Percentiles rank a stretch among this genome's conserved stretches.
phyloP scores from a whole-genome alignment of 768 basidiomycete species.

The Erythrobasidium yunnanense region DNA sequence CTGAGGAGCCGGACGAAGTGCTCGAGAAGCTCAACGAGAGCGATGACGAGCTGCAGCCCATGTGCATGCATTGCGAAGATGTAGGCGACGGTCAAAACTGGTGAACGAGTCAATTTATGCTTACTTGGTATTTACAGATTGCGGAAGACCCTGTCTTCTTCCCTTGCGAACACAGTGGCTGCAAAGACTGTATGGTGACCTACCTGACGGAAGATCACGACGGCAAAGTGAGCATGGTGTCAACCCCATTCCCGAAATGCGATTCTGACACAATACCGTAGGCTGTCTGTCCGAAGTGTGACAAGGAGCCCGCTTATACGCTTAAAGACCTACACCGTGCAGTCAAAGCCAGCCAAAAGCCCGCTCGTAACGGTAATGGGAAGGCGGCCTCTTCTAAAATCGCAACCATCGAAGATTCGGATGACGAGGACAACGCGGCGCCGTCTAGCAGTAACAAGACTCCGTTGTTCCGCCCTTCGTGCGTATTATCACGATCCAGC shows the following conservation, averaged over 20 bases:
- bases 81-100: conserved; percentile 20
- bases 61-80: conserved; percentile 54
- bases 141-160: conserved; percentile 61
- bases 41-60: conserved; percentile 62
- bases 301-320: conserved; percentile 36
- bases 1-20: conserved; percentile 50
- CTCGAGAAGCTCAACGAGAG: conserved; percentile 38
- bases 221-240: conserved; percentile 47
- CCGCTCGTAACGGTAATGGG: too few species aligned
- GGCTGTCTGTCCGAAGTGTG: conserved; percentile 64
- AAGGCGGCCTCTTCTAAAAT: too few species aligned
- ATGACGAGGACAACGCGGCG: too few species aligned
- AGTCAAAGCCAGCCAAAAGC: too few species aligned
- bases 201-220: conserved; percentile 56
- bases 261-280: conserved; percentile 38
- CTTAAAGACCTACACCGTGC: conserved; percentile 13
- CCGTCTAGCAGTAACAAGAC: too few species aligned
- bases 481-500: too few species aligned
- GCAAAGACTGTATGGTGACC: conserved; percentile 77
- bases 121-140: conserved; percentile 38
- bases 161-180: conserved; percentile 74
- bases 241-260: conserved; percentile 45
- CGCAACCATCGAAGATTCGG: too few species aligned
- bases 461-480: too few species aligned
- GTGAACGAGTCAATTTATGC: not conserved